Evolutionary conservation across 768 basidiomycete genomes (phyloP), one percentile per base, ranked within the genome.

Genomic region (Hericium alpestre): DNA sequence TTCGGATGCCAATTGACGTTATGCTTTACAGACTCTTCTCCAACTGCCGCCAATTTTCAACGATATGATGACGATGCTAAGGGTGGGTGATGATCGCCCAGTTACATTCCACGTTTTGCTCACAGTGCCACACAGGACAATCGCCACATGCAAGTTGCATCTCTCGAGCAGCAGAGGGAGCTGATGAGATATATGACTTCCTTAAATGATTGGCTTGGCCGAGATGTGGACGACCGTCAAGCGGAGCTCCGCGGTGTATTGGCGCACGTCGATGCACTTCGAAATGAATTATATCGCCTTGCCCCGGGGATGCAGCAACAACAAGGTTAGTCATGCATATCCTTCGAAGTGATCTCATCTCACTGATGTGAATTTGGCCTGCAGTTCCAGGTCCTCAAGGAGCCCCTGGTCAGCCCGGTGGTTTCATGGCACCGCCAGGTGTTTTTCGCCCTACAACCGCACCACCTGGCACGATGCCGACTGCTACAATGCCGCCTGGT

Each of bases 211-310:
- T 93, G 90, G 90, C 72, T 93, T 15, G 83, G 78, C 56, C 78
- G 83, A 38, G 90, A 93, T 66, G 87, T 90, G 0, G 76, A 78
- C 49, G 87, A 90, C 68, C 83, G 90, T 22, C 89, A 89, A 59
- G 74, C 79, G 3, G 90, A 91, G 65, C 70, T 92, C 40, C 76
- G 76, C 16, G 80, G 79, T 9, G 80, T 93, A 8, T 73, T 80
- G 46, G 81, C 80, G 16, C 79, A 86, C 11, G 73, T 92, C 6
- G 76, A 79, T 61, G 70, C 72, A 51, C 65, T 82, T 5, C 66
- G 72, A 32, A 70, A 73, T 3, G 76, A 74, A 40, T 55, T 78
- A 46, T 74, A 76, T 37, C 73, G 78, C 47, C 59, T 84, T 9
- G 69, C 76, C 23, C 20, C 59, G 48, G 27, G 48, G 47, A 23